Percentiles rank a stretch among this genome's conserved stretches.
Evolutionary conservation across 805 yeast species (phyloP).

Genomic region (Wickerhamiella allomyrinae): DNA sequence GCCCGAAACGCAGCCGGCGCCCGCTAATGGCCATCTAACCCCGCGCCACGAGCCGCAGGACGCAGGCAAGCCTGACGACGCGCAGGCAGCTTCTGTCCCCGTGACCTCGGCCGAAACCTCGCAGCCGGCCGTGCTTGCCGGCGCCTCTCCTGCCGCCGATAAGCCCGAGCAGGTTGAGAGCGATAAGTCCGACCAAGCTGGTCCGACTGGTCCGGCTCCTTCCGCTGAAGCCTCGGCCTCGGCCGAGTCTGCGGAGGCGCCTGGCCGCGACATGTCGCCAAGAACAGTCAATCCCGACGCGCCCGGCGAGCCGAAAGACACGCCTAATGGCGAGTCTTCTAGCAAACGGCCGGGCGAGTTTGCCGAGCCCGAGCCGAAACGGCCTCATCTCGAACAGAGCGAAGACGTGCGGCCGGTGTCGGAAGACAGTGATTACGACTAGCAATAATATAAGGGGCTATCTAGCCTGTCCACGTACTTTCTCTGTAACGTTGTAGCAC

Average conservation of each 20-base stretch:
- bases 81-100: too few relatives aligned
- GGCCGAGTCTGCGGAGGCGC: neutral
- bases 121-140: too few relatives aligned
- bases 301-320: conserved; percentile 7
- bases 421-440: conserved; percentile 20
- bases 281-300: neutral
- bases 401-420: conserved; percentile 15
- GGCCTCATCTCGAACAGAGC: neutral
- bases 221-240: neutral
- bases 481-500: too few relatives aligned
- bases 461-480: too few relatives aligned
- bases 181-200: too few relatives aligned
- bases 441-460: neutral
- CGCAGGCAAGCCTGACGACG: too few relatives aligned
- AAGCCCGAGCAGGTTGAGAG: too few relatives aligned
- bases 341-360: neutral
- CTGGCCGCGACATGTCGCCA: neutral
- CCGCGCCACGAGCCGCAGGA: too few relatives aligned
- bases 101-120: too few relatives aligned
- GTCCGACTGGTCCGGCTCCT: too few relatives aligned
- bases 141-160: too few relatives aligned
- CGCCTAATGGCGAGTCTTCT: conserved; percentile 3
- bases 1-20: neutral
- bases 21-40: neutral
- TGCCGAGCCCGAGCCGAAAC: neutral